A percentile compares a stretch with the other conserved stretches of the same genome.
Evolutionary conservation across 768 basidiomycete genomes (phyloP).

Genomic region (Tricholoma hemisulphureum): DNA sequence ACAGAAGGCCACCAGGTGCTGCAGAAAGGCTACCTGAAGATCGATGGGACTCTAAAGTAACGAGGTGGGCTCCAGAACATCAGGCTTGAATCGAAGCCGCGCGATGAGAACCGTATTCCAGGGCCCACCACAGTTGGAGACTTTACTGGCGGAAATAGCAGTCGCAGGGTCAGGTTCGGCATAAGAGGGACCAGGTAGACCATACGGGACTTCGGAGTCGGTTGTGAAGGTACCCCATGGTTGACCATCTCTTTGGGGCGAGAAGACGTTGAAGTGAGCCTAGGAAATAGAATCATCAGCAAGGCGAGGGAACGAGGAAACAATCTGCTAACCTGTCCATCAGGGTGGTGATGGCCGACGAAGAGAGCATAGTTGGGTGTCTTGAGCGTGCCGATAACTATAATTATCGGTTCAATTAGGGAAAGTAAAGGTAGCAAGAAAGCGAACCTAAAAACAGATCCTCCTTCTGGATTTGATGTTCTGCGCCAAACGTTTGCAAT

Average conservation of each 20-base stretch:
- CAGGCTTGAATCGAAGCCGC: slow-evolving; percentile 63
- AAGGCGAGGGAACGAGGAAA: slow-evolving; percentile 3
- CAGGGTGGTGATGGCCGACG: slow-evolving; percentile 68
- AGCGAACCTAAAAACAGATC: slow-evolving; percentile 53
- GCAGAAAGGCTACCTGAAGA: too few relatives aligned
- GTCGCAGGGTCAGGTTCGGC: slow-evolving; percentile 36
- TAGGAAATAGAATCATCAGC: slow-evolving; percentile 21
- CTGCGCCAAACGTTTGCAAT: slow-evolving; percentile 49
- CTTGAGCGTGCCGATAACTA: slow-evolving; percentile 70
- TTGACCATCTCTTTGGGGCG: slow-evolving; percentile 47
- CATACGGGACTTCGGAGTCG: slow-evolving; percentile 44
- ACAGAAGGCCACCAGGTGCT: too few relatives aligned
- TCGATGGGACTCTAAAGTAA: slow-evolving; percentile 14
- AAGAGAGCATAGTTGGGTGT: slow-evolving; percentile 73
- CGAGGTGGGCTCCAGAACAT: slow-evolving; percentile 55
- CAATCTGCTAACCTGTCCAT: slow-evolving; percentile 61
- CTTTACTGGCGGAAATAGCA: slow-evolving; percentile 47
- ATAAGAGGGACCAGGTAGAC: slow-evolving; percentile 47
- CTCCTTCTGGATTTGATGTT: slow-evolving; percentile 53
- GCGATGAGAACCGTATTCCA: slow-evolving; percentile 66
- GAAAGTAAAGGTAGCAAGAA: background rate
- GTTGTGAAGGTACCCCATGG: slow-evolving; percentile 77
- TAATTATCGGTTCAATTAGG: too few relatives aligned
- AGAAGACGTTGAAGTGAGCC: slow-evolving; percentile 71
- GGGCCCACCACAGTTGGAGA: slow-evolving; percentile 42